Evolutionary conservation across 2,329 filamentous ascomycete genomes (phyloP), one percentile per base, ranked within the genome.

Genomic region (Monilinia polystroma): DNA sequence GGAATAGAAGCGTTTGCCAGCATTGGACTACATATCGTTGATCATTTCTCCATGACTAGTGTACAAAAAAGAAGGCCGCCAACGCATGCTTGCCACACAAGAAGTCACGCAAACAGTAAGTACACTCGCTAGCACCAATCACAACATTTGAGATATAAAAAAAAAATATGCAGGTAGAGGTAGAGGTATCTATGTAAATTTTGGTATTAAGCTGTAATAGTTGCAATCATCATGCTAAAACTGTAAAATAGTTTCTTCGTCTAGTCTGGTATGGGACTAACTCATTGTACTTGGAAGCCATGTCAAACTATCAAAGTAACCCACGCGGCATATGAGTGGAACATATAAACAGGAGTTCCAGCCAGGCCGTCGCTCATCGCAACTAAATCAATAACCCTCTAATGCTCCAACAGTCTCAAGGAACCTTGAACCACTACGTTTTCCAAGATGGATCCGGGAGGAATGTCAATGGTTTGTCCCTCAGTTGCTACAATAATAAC

Each of bases 381-480:
- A 63, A 51, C 23, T 16, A 63, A 55, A 66, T 12, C 49, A 68
- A 67, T 20, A 67, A 41, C 58, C 18, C 43, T 74, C 75, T 86
- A 89, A 78, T 89, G 87, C 81, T 89, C 87, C 72, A 89, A 80
- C 73, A 89, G 80, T 76, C 87, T 85, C 86, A 99, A 86, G 80
- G 93, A 97, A 77, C 95, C 95, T 85, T 99, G 95, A 67, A 99
- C 95, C 63, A 99, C 95, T 18, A 98, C 95, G 81, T 99, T 99
- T 86, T 99, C 95, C 68, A 99, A 86, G 75, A 99, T 92, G 26
- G 93, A 97, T 78, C 95, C 95, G 26, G 95, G 94, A 64, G 95
- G 95, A 75, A 99, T 90, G 78, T 99, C 95, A 76, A 99, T 99
- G 71, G 95, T 99, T 84, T 91, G 93, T 73, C 94, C 94, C 82